Base-by-base conservation (phyloP, 257 asterid species). In the Catharanthus roseus region DNA sequence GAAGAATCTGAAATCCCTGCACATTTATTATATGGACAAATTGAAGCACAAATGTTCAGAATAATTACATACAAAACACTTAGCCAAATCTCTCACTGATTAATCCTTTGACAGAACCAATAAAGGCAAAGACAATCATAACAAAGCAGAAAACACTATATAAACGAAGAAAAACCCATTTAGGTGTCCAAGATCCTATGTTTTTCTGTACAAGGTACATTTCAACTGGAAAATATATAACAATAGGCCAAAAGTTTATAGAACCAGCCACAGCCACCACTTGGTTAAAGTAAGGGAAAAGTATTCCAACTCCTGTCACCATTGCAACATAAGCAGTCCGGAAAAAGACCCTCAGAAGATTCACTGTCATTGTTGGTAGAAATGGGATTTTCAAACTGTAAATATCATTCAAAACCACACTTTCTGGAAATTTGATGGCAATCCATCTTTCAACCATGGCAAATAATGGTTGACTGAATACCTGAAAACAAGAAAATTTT, bases 201-300 rank as follows among this genome's bases (percentile, higher is more conserved):
- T 74, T 74, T 68, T 85, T 86, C 88, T 83, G 92, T 53, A 69
- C 86, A 62, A 89, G 19, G 79, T 87, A 89, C 96, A 90, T 93
- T 85, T 93, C 96, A 66, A 85, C 89, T 0, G 98, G 98, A 73
- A 90, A 93, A 78, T 87, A 89, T 3, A 93, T 82, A 10, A 83
- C 78, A 0, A 86, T 45, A 1, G 98, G 98, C 96, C 98, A 91
- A 61, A 89, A 89, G 77, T 72, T 83, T 21, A 93, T 69, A 0
- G 96, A 85, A 69, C 96, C 98, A 0, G 96, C 85, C 28, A 93
- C 85, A 39, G 91, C 96, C 24, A 87, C 69, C 10, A 91, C 89
- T 70, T 90, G 84, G 81, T 93, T 89, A 65, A 93, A 91, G 78
- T 87, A 87, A 6, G 98, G 98, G 54, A 91, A 91, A 1, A 84